Base-by-base conservation (phyloP, 2,329 filamentous ascomycete species). In the Sphaerulina vaccinii region DNA sequence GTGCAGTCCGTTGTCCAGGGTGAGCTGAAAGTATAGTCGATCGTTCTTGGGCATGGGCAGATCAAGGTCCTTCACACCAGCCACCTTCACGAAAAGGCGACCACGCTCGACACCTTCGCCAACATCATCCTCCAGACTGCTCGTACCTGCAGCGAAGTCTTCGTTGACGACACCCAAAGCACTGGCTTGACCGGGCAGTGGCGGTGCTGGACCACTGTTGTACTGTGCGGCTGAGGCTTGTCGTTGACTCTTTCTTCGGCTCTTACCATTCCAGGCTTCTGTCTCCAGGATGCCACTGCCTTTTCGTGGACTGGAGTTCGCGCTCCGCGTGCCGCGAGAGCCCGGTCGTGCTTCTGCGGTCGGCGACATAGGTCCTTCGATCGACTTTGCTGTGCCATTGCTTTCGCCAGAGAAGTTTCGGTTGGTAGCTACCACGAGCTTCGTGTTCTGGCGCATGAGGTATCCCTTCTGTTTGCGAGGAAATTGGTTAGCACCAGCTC, bases 391-490 rank as follows among this genome's bases (percentile, higher is more conserved):
- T 3, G 64, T 65, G 7, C 49, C 63, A 35, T 58, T 57, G 54
- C 61, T 65, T 32, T 64, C 61, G 45, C 58, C 58, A 52, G 78
- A 79, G 60, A 78, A 75, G 42, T 77, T 72, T 39, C 80, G 79
- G 66, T 79, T 84, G 68, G 86, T 95, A n/a, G 93, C 93, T 43
- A 95, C 84, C 44, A 99, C 90, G 48, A 99, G 82, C 71, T 97
- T 97, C 3, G 92, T 97, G 73, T 97, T 99, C 65, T 99, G 92
- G 65, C 93, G 85, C 92, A 97, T 99, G 39, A 97, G 79, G 68
- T 99, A 99, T 51, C 93, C 93, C 76, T 95, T 91, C 91, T 96
- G 87, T 83, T 79, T 79, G 62, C 72, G 77, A 63, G 74, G 65
- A 66, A 60, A 61, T 23, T 53, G 48, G 71, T 79, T 65, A 83